A percentile compares a stretch with the other conserved stretches of the same genome.
phyloP scores from a whole-genome alignment of 2,329 filamentous ascomycete species.

The Alternaria sp. region DNA sequence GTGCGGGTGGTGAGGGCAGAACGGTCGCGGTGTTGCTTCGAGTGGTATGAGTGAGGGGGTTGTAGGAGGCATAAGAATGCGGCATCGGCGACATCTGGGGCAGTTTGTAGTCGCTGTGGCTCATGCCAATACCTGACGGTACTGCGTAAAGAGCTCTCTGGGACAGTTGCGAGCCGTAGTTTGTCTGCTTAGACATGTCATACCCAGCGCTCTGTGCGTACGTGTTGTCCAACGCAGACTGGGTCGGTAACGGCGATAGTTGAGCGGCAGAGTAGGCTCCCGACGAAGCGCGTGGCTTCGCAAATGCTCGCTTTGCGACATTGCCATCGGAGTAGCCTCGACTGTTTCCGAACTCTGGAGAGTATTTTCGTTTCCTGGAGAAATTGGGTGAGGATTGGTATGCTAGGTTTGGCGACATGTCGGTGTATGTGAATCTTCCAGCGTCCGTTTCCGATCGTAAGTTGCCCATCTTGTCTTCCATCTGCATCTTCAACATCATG shows the following conservation, averaged over 20 bases:
- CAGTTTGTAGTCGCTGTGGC: conserved; percentile 40
- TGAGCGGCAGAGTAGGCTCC: conserved; percentile 43
- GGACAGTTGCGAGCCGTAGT: conserved; percentile 40
- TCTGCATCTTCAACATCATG: conserved; percentile 65
- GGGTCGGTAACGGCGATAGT: conserved; percentile 48
- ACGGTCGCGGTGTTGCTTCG: conserved; percentile 50
- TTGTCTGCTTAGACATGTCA: conserved; percentile 43
- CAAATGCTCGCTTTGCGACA: conserved; percentile 48
- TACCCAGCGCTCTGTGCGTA: conserved; percentile 49
- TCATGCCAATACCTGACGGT: conserved; percentile 35
- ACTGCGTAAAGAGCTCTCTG: conserved; percentile 47
- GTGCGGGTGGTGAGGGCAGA: conserved; percentile 53
- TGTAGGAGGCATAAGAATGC: conserved; percentile 52
- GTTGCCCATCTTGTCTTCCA: conserved; percentile 64
- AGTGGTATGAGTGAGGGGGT: conserved; percentile 52
- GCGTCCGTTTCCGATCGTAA: conserved; percentile 61
- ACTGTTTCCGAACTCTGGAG: conserved; percentile 34
- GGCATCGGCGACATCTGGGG: conserved; percentile 45
- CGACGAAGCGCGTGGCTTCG: conserved; percentile 41
- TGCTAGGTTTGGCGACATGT: conserved; percentile 47
- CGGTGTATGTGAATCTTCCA: conserved; percentile 68
- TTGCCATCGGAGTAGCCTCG: conserved; percentile 35
- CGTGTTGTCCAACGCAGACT: conserved; percentile 43
- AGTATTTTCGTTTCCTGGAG: conserved; percentile 43
- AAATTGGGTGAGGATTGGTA: conserved; percentile 41